Conservation (phyloP, 2,329 filamentous ascomycete species). For the Penicillium nordicum region DNA sequence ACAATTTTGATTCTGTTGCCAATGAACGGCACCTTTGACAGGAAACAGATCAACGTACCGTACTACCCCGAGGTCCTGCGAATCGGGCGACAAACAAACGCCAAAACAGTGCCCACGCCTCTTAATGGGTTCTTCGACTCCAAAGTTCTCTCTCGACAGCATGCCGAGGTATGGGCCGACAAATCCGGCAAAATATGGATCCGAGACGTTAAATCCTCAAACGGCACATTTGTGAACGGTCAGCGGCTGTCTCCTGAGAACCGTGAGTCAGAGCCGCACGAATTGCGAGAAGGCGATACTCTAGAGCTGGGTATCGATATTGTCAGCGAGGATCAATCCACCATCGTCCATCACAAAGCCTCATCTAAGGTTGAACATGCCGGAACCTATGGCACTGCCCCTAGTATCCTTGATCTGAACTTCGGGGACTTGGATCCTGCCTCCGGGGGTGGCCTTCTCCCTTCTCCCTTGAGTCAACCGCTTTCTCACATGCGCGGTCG, state of each 20-base stretch:
- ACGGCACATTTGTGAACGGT: slow-evolving; percentile 96
- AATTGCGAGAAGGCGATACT: slow-evolving; percentile 85
- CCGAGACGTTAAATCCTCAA: slow-evolving; percentile 95
- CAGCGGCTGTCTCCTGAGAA: slow-evolving; percentile 88
- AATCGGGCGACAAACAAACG: slow-evolving; percentile 95
- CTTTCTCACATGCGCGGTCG: slow-evolving; percentile 65
- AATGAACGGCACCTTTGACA: slow-evolving; percentile 93
- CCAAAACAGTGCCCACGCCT: slow-evolving; percentile 87
- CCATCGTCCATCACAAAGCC: slow-evolving; percentile 96
- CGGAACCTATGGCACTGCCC: slow-evolving; percentile 68
- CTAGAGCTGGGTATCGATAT: slow-evolving; percentile 97
- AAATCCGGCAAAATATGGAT: slow-evolving; percentile 88
- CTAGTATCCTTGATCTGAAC: slow-evolving; percentile 79
- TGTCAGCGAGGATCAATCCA: slow-evolving; percentile 97
- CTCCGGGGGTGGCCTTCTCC: slow-evolving; percentile 68
- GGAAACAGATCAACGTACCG: slow-evolving; percentile 91
- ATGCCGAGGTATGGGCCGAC: slow-evolving; percentile 92
- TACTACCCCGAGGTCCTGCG: slow-evolving; percentile 90
- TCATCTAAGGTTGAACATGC: slow-evolving; percentile 95
- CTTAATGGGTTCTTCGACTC: slow-evolving; percentile 96
- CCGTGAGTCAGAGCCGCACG: slow-evolving; percentile 91
- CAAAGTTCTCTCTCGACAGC: slow-evolving; percentile 92
- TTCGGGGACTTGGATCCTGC: slow-evolving; percentile 85
- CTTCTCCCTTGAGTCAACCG: slow-evolving; percentile 63
- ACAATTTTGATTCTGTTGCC: slow-evolving; percentile 83